Evolutionary conservation across 164 flowering plant genomes (phyloP).

Genomic region (Paratinospora sagittata): DNA sequence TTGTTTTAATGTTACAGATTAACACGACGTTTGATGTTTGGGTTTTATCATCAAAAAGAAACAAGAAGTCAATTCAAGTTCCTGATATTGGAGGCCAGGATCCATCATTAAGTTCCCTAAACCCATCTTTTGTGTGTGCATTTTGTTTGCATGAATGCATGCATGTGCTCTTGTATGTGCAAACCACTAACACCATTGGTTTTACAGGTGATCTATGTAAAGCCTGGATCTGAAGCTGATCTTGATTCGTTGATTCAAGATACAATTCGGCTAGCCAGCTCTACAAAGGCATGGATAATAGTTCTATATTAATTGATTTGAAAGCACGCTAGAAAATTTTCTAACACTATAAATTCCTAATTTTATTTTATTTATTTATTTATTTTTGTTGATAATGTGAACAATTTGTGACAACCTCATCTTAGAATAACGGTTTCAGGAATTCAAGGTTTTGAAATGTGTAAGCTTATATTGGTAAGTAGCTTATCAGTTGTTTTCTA

Average conservation of each 20-base stretch:
- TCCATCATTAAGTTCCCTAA: conserved; percentile 60
- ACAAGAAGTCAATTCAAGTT: conserved; percentile 26
- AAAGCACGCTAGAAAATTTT: neutral
- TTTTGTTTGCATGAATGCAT: neutral
- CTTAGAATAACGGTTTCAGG: neutral
- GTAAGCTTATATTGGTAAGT: neutral
- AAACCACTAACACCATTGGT: conserved; percentile 5
- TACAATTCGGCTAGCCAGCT: conserved; percentile 56
- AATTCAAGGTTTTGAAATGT: neutral
- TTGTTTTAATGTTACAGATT: conserved; percentile 37
- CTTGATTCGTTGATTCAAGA: conserved; percentile 75
- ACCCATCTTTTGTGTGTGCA: conserved; percentile 7
- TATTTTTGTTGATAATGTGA: neutral
- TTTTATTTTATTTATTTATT: no score
- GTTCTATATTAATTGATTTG: neutral
- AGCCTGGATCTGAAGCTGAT: conserved; percentile 75
- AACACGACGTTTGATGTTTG: conserved; percentile 62
- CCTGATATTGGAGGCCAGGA: conserved; percentile 76
- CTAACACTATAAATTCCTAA: neutral
- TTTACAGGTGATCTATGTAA: conserved; percentile 78
- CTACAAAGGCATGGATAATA: conserved; percentile 40
- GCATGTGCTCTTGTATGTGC: neutral
- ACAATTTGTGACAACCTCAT: neutral
- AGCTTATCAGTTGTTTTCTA: neutral
- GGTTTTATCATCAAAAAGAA: conserved; percentile 55